Percentiles rank a stretch among this genome's conserved stretches.
Conservation (phyloP, 2,329 filamentous ascomycete species). For the Chalaropsis thielavioides region DNA sequence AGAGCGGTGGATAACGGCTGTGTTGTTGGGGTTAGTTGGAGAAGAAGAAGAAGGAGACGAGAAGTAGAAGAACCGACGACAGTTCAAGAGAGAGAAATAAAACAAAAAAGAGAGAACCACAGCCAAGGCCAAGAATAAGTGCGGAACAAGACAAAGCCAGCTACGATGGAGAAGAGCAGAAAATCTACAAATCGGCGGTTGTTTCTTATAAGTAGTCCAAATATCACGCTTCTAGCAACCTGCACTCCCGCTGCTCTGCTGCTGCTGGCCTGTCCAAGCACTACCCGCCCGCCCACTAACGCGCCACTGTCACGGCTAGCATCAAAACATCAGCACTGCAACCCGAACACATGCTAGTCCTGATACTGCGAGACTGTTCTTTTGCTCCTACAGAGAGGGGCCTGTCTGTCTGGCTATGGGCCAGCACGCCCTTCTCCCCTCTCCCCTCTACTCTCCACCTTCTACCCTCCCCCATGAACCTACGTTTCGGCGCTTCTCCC, state of each 20-base stretch:
- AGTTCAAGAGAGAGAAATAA: neutral
- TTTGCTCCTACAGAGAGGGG: neutral
- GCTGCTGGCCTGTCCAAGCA: neutral
- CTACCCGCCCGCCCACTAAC: neutral
- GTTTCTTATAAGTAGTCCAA: neutral
- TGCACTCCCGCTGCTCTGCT: neutral
- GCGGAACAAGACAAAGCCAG: neutral
- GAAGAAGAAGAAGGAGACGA: neutral
- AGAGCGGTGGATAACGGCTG: neutral
- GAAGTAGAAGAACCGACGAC: neutral
- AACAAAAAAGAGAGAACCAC: neutral
- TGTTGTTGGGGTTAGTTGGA: neutral
- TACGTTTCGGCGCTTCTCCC: neutral
- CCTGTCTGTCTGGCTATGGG: neutral
- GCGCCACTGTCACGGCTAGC: neutral
- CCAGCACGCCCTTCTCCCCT: neutral
- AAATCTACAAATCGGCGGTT: neutral
- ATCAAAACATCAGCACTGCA: neutral
- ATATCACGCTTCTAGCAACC: neutral
- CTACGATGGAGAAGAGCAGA: neutral
- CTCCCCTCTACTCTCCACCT: neutral
- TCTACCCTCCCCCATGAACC: neutral
- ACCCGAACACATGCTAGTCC: neutral
- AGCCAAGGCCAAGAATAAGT: neutral
- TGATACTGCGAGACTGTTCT: neutral